phyloP scores from a whole-genome alignment of 305 asterid genomes.

The Fraxinus latifolia region DNA sequence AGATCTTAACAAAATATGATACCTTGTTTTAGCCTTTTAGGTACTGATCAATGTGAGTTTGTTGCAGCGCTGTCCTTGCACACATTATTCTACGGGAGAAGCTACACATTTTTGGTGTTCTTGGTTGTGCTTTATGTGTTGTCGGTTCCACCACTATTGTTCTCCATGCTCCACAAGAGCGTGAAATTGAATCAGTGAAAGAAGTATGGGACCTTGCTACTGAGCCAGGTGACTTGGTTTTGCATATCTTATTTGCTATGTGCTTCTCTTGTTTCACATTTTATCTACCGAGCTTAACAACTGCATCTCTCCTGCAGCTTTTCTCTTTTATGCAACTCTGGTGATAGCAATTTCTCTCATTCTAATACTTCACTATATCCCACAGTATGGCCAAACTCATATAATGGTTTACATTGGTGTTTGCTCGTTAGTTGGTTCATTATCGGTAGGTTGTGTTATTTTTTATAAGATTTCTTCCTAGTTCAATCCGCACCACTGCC shows the following conservation, averaged over 20 bases:
- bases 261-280: constrained; percentile 6
- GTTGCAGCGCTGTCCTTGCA: constrained; percentile 91
- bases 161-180: constrained; percentile 97
- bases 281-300: constrained; percentile 27
- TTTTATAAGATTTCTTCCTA: not conserved
- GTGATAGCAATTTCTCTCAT: constrained; percentile 57
- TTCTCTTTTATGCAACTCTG: constrained; percentile 72
- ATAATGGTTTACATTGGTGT: constrained; percentile 88
- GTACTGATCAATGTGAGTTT: constrained; percentile 33
- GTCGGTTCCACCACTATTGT: constrained; percentile 97
- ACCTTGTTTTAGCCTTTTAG: constrained; percentile 16
- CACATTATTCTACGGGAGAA: constrained; percentile 82
- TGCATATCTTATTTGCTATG: not conserved
- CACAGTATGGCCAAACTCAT: constrained; percentile 96
- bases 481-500: constrained; percentile 2
- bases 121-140: constrained; percentile 96
- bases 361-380: constrained; percentile 75
- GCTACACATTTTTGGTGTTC: constrained; percentile 87
- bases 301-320: constrained; percentile 59
- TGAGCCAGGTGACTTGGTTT: constrained; percentile 67
- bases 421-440: constrained; percentile 91
- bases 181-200: constrained; percentile 77
- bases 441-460: constrained; percentile 65
- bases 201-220: constrained; percentile 99
- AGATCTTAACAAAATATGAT: constrained; percentile 23